Base-by-base conservation (phyloP, 2,329 filamentous ascomycete species). In the Kalaharituber pfeilii region DNA sequence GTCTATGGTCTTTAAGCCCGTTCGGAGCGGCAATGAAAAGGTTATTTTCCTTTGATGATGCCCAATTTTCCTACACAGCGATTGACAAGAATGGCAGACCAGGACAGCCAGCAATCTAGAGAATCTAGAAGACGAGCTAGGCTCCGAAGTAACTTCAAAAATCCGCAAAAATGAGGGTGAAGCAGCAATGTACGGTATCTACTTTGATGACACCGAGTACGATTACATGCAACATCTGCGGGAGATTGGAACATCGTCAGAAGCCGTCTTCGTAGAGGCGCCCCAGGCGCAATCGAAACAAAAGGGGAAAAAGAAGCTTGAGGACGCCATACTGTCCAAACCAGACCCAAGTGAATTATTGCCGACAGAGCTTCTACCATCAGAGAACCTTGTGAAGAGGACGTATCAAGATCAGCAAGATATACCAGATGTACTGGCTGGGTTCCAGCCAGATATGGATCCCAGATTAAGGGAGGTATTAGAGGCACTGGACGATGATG, bases 161-260 rank as follows among this genome's bases (percentile, higher is more conserved):
- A 79, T 94, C 60, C 81, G 88, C 62, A 77, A 79, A 54, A 96
- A 98, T 68, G 91, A 98, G 69, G 93, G 93, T 63, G 88, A 98
- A 71, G 91, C 93, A 7, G 91, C 93, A 62, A 85, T 84, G 67
- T 80, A 95, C 69, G 91, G 91, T 60, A 79, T 98, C 60, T 98
- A 84, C 73, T 96, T 76, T 68, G 91, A 98, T 69, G 91, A 98
- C 69, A 82, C 84, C 61, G 78, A 86, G 65, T 98, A 98, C 70
- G 91, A 96, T 69, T 96, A 98, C 71, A 96, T 98, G 91, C 91
- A 98, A 69, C 91, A 98, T 69, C 73, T 98, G 75, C 83, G 87
- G 53, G 91, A 96, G 63, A 72, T 98, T n/a, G 81, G 81, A 44
- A 86, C 73, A 2, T 65, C 66, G 2, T 84, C 84, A 27, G 82